Evolutionary conservation across 495 filamentous ascomycete genomes (phyloP).

Genomic region (Elasticomyces elasticus): DNA sequence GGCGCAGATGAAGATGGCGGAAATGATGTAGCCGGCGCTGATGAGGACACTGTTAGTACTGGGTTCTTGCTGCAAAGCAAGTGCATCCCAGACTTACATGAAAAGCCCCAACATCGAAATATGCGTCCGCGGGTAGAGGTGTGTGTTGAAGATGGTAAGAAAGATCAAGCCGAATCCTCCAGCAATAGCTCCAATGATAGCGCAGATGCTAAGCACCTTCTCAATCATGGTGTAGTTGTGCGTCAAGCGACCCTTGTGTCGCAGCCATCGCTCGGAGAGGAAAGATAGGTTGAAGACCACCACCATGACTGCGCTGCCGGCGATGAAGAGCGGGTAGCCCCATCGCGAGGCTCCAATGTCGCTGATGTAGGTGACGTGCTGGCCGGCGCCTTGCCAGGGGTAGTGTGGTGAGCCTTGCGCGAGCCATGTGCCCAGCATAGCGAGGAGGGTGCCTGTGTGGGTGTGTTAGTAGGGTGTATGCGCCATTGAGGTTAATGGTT

Average conservation of each 20-base stretch:
- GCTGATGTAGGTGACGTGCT: slow-evolving; percentile 53
- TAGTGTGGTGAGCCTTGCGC: slow-evolving; percentile 51
- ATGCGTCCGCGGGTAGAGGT: slow-evolving; percentile 54
- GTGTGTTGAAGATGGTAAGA: slow-evolving; percentile 75
- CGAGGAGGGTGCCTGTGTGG: slow-evolving; percentile 50
- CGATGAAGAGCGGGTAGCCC: slow-evolving; percentile 84
- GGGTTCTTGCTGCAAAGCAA: neutral
- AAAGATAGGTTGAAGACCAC: slow-evolving; percentile 79
- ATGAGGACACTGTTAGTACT: neutral
- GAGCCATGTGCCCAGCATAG: slow-evolving; percentile 63
- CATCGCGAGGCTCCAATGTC: slow-evolving; percentile 60
- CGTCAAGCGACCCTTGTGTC: slow-evolving; percentile 62
- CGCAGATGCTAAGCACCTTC: slow-evolving; percentile 56
- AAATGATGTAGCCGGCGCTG: slow-evolving; percentile 57
- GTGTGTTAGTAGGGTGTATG: neutral
- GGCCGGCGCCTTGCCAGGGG: slow-evolving; percentile 50
- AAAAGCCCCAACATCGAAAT: slow-evolving; percentile 73
- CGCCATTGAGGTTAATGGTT: neutral
- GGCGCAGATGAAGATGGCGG: slow-evolving; percentile 73
- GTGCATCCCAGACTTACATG: slow-evolving; percentile 46
- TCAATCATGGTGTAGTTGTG: slow-evolving; percentile 58
- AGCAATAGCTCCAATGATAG: slow-evolving; percentile 62
- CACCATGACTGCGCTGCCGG: slow-evolving; percentile 66
- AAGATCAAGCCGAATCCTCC: slow-evolving; percentile 74
- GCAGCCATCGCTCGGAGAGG: slow-evolving; percentile 68